Evolutionary conservation across 208 protist genomes (phyloP), one percentile per base, ranked within the genome.

Genomic region (Crithidia mellificae): DNA sequence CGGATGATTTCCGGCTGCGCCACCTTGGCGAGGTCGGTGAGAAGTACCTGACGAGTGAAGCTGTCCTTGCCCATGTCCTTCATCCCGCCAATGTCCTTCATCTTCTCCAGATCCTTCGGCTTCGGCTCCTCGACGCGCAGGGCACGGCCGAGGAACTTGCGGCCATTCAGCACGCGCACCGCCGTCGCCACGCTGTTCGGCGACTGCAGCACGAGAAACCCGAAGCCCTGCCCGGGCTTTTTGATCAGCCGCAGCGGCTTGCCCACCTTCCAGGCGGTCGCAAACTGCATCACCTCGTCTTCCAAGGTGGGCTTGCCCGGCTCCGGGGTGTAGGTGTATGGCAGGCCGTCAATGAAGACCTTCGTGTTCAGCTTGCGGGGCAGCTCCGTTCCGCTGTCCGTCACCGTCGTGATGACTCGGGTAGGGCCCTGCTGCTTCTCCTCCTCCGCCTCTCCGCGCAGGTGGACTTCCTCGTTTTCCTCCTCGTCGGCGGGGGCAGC

Each of bases 331-430:
- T 91, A 80, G 19, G 84, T 81, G 72, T 91, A 96, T 22, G 91
- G 91, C 54, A 96, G 82, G 25, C 91, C 91, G 52, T 96, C 91
- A 50, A 96, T 85, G 63, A 96, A 96, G 1, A 96, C 84, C 65
- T 92, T 93, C 62, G 80, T 94, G 82, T 96, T 96, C 22, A 96
- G 79, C 65, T 85, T 84, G 57, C 78, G 79, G 0, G 91, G 91
- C 14, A 96, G 51, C 77, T 96, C 88, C 43, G 87, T 90, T 20
- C 87, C 91, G 53, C 68, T 79, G 25, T 81, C 78, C 19, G 80
- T 93, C 22, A 92, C 71, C 3, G 76, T 85, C 8, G 91, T 96
- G 19, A 86, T 78, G 36, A 94, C 83, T 1, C 47, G 58, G 6
- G 71, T 84, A 8, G 62, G 50, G 34, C 34, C 58, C 14, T 15